phyloP scores from a whole-genome alignment of 2,329 filamentous ascomycete genomes.

The Penicillium sp. region DNA sequence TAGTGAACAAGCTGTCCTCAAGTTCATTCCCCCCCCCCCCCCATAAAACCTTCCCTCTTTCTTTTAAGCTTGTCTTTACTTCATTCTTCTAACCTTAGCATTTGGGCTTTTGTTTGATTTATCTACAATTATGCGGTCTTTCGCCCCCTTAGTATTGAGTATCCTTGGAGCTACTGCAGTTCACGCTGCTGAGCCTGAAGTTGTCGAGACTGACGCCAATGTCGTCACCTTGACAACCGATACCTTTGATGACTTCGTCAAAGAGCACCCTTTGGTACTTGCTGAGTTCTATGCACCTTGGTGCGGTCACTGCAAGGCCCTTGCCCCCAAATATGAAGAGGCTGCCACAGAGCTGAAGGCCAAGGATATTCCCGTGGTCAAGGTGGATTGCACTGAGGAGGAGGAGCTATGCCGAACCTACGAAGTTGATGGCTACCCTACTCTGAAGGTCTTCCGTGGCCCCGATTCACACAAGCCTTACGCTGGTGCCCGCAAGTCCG shows the following conservation, averaged over 20 bases:
- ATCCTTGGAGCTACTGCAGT: slow-evolving; percentile 39
- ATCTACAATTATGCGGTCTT: slow-evolving; percentile 36
- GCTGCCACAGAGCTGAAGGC: slow-evolving; percentile 49
- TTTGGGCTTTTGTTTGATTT: slow-evolving; percentile 9
- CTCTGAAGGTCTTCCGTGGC: slow-evolving; percentile 97
- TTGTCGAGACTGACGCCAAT: slow-evolving; percentile 58
- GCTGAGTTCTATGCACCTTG: slow-evolving; percentile 97
- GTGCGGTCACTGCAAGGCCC: slow-evolving; percentile 98
- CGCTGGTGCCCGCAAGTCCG: slow-evolving; percentile 83
- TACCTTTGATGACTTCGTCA: slow-evolving; percentile 82
- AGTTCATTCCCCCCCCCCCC: slow-evolving; percentile 18
- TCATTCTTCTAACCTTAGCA: background rate
- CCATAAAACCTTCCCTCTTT: slow-evolving; percentile 16
- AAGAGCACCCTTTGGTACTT: slow-evolving; percentile 81
- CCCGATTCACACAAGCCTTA: slow-evolving; percentile 78
- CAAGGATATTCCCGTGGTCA: slow-evolving; percentile 49
- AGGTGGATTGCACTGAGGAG: slow-evolving; percentile 87
- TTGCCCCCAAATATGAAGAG: slow-evolving; percentile 59
- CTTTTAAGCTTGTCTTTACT: slow-evolving; percentile 6
- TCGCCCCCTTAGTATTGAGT: slow-evolving; percentile 40
- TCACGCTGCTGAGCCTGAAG: slow-evolving; percentile 32
- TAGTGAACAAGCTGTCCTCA: slow-evolving; percentile 47
- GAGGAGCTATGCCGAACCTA: slow-evolving; percentile 83
- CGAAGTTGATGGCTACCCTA: slow-evolving; percentile 96
- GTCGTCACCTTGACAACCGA: slow-evolving; percentile 82